Evolutionary conservation across 2,329 filamentous ascomycete genomes (phyloP), one percentile per base, ranked within the genome.

Genomic region (Chaetomiaceae sp.): DNA sequence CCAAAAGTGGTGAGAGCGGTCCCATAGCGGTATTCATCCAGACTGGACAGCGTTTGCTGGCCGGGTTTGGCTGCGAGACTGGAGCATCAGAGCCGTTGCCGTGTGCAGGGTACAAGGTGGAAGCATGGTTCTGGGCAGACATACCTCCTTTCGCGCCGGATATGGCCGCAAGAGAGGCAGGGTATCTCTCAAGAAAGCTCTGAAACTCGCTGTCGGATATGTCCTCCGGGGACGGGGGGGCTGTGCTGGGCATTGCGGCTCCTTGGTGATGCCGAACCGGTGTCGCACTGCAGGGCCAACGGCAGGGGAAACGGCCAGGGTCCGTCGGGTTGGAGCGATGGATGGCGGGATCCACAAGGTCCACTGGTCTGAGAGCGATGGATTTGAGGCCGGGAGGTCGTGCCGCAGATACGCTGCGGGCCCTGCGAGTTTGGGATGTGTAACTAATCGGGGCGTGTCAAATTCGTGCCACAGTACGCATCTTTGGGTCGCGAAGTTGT

Each of bases 11-110:
- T 60, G 1, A 77, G 71, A 2, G 83, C 79, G 19, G 74, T 71
- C 8, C 67, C 65, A 60, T 85, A 83, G 50, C 85, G 78, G 59
- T 78, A 81, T 1, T 70, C 57, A 55, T 88, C 85, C 17, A 89
- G 73, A 43, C 80, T 72, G 23, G 70, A 61, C 5, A 87, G 71
- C 1, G 74, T 71, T 61, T 70, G 72, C 54, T 78, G 73, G 27
- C 74, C 75, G 3, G 65, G 53, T 57, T 79, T 80, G 55, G 64
- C 74, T 77, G 55, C 53, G 30, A 44, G 16, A n/a, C 19, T 39
- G 35, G 42, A 17, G 40, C 27, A 50, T 56, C 33, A 57, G 52
- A 56, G 39, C n/a, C 25, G 3, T 3, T 10, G 16, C 20, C 14
- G 20, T n/a, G n/a, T n/a, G 10, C n/a, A n/a, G n/a, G n/a, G n/a